Base-by-base conservation (phyloP, 2,329 filamentous ascomycete genomes). In the Ophiosphaerella narmari region DNA sequence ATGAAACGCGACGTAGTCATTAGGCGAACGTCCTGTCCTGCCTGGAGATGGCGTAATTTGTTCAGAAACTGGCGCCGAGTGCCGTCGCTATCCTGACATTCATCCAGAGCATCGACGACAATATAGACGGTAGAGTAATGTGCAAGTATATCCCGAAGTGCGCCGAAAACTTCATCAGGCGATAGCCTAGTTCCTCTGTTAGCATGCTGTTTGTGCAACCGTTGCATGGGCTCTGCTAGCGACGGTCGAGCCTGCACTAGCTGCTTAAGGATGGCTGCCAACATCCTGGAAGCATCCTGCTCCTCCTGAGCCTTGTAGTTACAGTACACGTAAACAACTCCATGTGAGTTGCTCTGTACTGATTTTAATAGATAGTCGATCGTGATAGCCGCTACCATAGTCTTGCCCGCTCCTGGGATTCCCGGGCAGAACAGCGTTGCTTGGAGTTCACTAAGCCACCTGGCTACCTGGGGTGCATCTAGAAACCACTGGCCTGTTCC, bases 361-460 rank as follows among this genome's bases (percentile, higher is more conserved):
- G 29, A 33, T 0, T 21, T 46, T 5, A n/a, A 12, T 1, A 82
- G 62, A 16, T 79, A 9, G 2, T 81, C 67, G 0, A 82, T 55
- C 0, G 77, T 70, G 7, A 75, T 71, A 0, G 78, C 72, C 0
- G 75, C 62, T 0, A 78, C 44, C 4, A 80, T 77, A 0, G 78
- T 81, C 59, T 82, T 82, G 1, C 79, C 78, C 0, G 77, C 75
- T 3, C 79, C 79, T 0, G 78, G 78, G 11, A 78, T 77, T 18
- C 18, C 18, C 4, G 18, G 18, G 4, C 18, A 18, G 18, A 18
- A 18, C 2, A 18, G 18, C 18, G 18, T 18, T n/a, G n/a, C n/a
- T n/a, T n/a, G n/a, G n/a, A n/a, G n/a, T n/a, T n/a, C n/a, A n/a
- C n/a, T n/a, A n/a, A n/a, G n/a, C n/a, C n/a, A n/a, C n/a, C n/a